A percentile compares a stretch with the other conserved stretches of the same genome.
phyloP scores from a whole-genome alignment of 352 stramenopile genomes.

The Globisporangium nodosum region DNA sequence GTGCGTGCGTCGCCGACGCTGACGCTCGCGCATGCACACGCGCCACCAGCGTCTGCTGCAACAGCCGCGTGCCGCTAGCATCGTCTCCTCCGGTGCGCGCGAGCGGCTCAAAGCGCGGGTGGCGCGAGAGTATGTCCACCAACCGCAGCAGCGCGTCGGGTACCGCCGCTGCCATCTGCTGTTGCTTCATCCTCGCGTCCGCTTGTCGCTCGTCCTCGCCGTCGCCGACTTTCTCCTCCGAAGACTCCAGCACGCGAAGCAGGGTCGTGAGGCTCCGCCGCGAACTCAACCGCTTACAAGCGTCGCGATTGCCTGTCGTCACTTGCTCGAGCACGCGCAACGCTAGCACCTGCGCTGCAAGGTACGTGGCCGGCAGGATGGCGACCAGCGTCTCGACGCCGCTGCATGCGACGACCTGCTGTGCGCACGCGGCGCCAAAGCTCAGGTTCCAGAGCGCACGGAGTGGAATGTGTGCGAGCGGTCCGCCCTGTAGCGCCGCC shows the following conservation, averaged over 20 bases:
- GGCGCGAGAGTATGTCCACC: slow-evolving; percentile 7
- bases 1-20: too few species aligned
- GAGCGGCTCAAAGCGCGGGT: not conserved
- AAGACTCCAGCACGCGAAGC: slow-evolving; percentile 2
- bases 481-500: slow-evolving; percentile 5
- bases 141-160: slow-evolving; percentile 5
- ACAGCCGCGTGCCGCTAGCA: not conserved
- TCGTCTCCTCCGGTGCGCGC: not conserved
- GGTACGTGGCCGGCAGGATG: slow-evolving; percentile 10
- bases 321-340: slow-evolving; percentile 18
- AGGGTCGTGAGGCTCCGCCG: slow-evolving; percentile 1
- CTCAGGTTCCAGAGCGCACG: slow-evolving; percentile 16
- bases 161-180: not conserved
- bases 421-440: slow-evolving; percentile 2
- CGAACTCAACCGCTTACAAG: not conserved
- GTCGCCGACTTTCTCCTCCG: not conserved
- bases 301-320: not conserved
- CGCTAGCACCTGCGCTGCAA: slow-evolving; percentile 9
- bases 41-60: not conserved
- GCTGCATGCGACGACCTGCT: slow-evolving; percentile 6
- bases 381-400: slow-evolving; percentile 10
- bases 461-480: slow-evolving; percentile 16
- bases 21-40: not conserved
- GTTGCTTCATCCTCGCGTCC: not conserved
- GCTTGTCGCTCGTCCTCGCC: not conserved